Conservation (phyloP, 768 basidiomycete genomes). For the Pleurotus eryngii region DNA sequence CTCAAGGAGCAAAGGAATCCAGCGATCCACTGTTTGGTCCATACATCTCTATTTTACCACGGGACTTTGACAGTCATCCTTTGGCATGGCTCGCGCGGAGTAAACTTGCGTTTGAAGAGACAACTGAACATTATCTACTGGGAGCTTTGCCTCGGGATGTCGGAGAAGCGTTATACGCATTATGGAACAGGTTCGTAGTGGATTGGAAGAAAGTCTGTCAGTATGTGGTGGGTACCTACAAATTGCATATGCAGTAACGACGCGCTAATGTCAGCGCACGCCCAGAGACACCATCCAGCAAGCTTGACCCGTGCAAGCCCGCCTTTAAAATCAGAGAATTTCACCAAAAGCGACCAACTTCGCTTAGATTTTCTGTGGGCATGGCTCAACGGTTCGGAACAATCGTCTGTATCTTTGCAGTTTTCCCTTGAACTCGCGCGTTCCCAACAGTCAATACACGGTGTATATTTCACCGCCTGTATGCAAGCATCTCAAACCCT, state of each 20-base stretch:
- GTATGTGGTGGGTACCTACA: slow-evolving; percentile 47
- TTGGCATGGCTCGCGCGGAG: slow-evolving; percentile 63
- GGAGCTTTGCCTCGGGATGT: slow-evolving; percentile 48
- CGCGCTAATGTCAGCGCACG: slow-evolving; percentile 16
- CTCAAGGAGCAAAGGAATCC: slow-evolving; percentile 36
- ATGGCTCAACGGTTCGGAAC: slow-evolving; percentile 79
- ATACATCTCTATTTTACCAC: slow-evolving; percentile 78
- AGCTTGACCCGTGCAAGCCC: background rate
- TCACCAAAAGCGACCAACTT: background rate
- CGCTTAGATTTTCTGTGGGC: slow-evolving; percentile 70
- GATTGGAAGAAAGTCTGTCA: slow-evolving; percentile 55
- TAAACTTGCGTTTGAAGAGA: slow-evolving; percentile 15
- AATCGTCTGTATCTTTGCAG: background rate
- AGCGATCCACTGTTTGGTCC: slow-evolving; percentile 61
- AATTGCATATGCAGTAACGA: slow-evolving; percentile 9
- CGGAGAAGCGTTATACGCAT: slow-evolving; percentile 32
- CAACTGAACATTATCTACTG: slow-evolving; percentile 26
- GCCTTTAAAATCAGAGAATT: background rate
- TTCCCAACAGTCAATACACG: slow-evolving; percentile 80
- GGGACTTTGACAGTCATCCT: slow-evolving; percentile 74
- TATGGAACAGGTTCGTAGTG: slow-evolving; percentile 45
- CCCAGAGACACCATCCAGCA: slow-evolving; percentile 20
- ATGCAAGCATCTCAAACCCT: slow-evolving; percentile 42
- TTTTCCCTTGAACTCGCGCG: background rate
- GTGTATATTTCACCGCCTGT: slow-evolving; percentile 72